phyloP scores from a whole-genome alignment of 345 rosid genomes.

The Euclidium syriacum region DNA sequence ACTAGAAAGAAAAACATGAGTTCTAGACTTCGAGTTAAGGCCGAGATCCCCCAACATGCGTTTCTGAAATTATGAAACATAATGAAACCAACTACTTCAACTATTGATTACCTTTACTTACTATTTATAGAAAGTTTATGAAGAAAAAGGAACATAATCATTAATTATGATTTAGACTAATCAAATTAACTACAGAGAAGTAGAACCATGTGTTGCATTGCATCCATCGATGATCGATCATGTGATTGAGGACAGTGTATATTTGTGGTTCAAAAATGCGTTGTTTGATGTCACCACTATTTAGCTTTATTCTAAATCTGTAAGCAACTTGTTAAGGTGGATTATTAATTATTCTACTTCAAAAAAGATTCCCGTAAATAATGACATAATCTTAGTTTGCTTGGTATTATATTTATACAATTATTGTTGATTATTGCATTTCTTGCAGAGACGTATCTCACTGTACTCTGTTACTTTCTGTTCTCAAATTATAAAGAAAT shows the following conservation, averaged over 20 bases:
- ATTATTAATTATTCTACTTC: conserved; percentile 1
- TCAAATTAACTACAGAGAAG: neutral
- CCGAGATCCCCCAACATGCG: neutral
- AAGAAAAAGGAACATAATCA: neutral
- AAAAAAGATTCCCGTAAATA: conserved; percentile 8
- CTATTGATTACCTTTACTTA: neutral
- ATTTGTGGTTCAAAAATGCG: neutral
- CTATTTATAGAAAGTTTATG: neutral
- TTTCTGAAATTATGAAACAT: neutral
- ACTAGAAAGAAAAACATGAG: neutral
- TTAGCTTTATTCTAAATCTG: neutral
- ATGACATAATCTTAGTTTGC: conserved; percentile 18
- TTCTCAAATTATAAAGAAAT: neutral
- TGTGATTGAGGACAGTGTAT: conserved; percentile 4
- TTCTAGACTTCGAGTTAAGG: neutral
- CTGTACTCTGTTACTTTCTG: neutral
- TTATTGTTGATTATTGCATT: conserved; percentile 10
- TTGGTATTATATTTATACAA: neutral
- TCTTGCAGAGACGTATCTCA: conserved; percentile 22
- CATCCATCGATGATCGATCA: neutral
- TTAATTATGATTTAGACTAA: neutral
- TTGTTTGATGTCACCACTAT: neutral
- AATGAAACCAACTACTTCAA: neutral
- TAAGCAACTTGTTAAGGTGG: conserved; percentile 13
- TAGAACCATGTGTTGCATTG: conserved; percentile 12